Evolutionary conservation across 2,329 filamentous ascomycete species (phyloP), one percentile per base, ranked within the genome.

Genomic region (Anthostomella pinea): DNA sequence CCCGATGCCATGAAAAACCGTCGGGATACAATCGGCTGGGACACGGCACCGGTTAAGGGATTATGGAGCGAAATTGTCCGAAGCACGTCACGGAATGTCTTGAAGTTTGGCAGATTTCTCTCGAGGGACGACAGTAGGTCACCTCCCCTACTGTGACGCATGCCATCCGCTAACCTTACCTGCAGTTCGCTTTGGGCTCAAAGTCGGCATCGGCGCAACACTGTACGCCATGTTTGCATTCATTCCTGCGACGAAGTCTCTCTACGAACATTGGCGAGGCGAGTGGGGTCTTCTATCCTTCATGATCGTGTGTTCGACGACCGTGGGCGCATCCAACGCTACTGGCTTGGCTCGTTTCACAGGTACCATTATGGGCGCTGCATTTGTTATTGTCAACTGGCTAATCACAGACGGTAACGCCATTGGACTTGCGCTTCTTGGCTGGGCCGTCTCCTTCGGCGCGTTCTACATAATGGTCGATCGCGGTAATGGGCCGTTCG

Each of bases 291-390:
- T 98, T 2, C 64, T 98, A 37, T 95, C 89, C 0, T 97, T 95
- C 68, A 97, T 97, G 91, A 81, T 97, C 57, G 93, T 98, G 16
- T 95, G 90, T 58, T 89, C 87, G 23, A 97, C 96, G 89, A 98
- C 91, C 0, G 91, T 96, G 15, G 93, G 93, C 18, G 89, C 93
- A 6, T 87, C 89, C 16, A 98, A 97, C 61, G 95, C 91, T 2
- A 96, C 91, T 0, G 90, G 89, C 4, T 81, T 82, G 55, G 81
- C 90, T 31, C 82, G 93, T 50, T 91, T 97, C 57, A 70, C 87
- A 7, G 93, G 91, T 39, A 98, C 91, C 1, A 72, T 88, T 21
- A 71, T 94, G 23, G 93, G 93, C 13, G 89, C 88, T 6, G 58
- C 75, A 2, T 83, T 83, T 46, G 87, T 91, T 0, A 73, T 90